Evolutionary conservation across 306 rosid species (phyloP).

Genomic region (Pterocarpus macrocarpus): DNA sequence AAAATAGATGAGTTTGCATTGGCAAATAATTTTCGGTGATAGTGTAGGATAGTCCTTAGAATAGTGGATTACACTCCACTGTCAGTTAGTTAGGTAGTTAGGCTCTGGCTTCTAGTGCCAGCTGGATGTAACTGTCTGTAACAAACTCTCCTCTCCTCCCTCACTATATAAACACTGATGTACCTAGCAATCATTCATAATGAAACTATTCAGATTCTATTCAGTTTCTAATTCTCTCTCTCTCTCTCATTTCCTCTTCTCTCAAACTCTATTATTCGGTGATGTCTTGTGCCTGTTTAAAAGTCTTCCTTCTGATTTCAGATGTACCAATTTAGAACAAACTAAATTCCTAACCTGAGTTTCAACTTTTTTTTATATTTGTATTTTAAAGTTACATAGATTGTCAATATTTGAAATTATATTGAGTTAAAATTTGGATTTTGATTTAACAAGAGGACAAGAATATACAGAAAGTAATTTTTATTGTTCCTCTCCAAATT

Average conservation of each 20-base stretch:
- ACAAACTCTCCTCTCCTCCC: no score
- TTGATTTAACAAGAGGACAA: constrained; percentile 5
- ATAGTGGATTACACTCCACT: no score
- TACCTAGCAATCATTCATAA: no score
- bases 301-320: constrained; percentile 6
- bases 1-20: constrained; percentile 1
- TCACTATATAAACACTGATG: no score
- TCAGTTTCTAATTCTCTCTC: no score
- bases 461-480: constrained; percentile 10
- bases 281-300: constrained; percentile 18
- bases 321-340: constrained; percentile 16
- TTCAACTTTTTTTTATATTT: background rate
- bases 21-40: background rate
- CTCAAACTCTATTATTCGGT: no score
- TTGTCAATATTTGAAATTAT: constrained; percentile 25
- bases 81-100: no score
- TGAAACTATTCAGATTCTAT: no score
- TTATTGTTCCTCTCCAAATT: constrained; percentile 6
- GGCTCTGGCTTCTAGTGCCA: no score
- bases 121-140: no score
- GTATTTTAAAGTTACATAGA: background rate
- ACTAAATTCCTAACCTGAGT: background rate
- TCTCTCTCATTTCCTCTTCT: no score
- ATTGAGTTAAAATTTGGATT: background rate
- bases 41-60: no score